Evolutionary conservation across 441 rosid species (phyloP), one percentile per base, ranked within the genome.

Genomic region (Capsella rubella): DNA sequence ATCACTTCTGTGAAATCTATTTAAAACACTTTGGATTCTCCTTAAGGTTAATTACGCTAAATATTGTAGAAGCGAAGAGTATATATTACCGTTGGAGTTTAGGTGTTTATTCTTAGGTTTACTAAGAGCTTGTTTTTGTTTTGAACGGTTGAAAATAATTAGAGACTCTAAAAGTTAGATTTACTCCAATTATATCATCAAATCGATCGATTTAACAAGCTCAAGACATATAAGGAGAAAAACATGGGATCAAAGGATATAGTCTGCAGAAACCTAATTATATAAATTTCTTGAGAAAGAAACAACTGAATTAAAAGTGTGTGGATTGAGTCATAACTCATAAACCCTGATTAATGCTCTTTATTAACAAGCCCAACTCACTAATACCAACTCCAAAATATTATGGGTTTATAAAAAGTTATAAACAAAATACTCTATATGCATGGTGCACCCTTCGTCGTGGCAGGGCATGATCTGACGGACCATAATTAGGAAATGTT

Each of bases 31-130:
- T 64, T 0, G 14, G 40, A 4, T 57, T 76, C 60, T 69, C 65
- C 46, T 54, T 4, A 76, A 11, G 53, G 45, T 45, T 62, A 21
- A 21, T 21, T 21, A 28, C 63, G 32, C 80, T 71, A 76, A 70
- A 76, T 64, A 40, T 75, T 64, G 56, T 12, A 68, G 45, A 69
- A 61, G 58, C 50, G 53, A 14, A 42, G 31, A 46, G 34, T 37
- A 42, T 1, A 37, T 32, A 57, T 51, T 4, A 51, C 3, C 55
- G n/a, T 51, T 51, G 28, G 29, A 54, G 47, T 31, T 53, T 73
- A 49, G 31, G n/a, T 68, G 39, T 68, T 21, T 75, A 69, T 69
- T 69, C 52, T 75, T 75, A 46, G 70, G 28, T 62, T 46, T 62
- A 21, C 46, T 27, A 25, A 43, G 4, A 12, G 1, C 0, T 13